These are phyloP conservation scores for Podospora fimiseda DNA, from an alignment of 495 filamentous ascomycete genomes.

Conservation along the genomic window DNA sequence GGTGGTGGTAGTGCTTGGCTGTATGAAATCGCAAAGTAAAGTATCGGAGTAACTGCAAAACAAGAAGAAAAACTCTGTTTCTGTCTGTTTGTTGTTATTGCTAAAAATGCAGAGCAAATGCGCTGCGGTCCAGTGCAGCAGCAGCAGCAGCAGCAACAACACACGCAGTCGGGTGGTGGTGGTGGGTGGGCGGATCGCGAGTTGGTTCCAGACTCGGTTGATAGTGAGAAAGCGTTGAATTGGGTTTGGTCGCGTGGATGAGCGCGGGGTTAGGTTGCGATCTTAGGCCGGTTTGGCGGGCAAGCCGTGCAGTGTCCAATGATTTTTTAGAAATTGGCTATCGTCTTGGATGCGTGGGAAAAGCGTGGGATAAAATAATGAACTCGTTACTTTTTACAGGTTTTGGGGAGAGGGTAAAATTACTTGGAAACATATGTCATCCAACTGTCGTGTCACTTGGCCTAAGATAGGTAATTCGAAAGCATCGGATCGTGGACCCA, in stretches of 20 bases:
- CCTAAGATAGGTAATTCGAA: too few species aligned
- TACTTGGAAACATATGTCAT: too few species aligned
- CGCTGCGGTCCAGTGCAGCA: neutral
- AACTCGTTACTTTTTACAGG: too few species aligned
- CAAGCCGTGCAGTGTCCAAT: conserved; percentile 3
- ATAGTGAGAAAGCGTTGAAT: neutral
- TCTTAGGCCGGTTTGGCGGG: conserved; percentile 12
- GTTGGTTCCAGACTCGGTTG: neutral
- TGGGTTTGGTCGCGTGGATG: conserved; percentile 14
- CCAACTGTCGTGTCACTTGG: too few species aligned
- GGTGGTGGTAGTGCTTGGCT: too few species aligned
- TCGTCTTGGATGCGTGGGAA: neutral
- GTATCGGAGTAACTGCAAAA: too few species aligned
- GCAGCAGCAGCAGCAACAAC: neutral
- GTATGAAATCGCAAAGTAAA: too few species aligned
- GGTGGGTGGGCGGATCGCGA: neutral
- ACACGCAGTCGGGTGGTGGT: too few species aligned
- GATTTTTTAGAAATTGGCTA: conserved; percentile 9
- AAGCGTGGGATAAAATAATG: neutral
- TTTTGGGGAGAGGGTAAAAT: too few species aligned
- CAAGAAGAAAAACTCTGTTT: neutral
- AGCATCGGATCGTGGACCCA: too few species aligned
- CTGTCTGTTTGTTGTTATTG: neutral
- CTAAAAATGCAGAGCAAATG: neutral
- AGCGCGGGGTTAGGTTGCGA: conserved; percentile 19